Evolutionary conservation across 441 rosid genomes (phyloP).

Genomic region (Geranium incanum): DNA sequence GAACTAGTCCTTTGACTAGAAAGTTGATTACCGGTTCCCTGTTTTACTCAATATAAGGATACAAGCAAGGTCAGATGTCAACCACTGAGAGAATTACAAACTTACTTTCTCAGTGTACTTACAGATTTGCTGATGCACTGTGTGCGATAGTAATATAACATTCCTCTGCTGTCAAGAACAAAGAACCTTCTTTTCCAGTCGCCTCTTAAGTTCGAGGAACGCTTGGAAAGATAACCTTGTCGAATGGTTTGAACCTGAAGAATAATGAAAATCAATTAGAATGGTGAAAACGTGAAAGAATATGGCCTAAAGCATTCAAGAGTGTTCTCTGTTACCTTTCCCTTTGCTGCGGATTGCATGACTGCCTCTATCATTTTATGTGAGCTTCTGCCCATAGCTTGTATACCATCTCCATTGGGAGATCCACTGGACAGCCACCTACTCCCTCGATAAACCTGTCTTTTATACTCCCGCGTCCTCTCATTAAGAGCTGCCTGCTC

Average conservation of each 20-base stretch:
- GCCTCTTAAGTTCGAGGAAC: slow-evolving; percentile 91
- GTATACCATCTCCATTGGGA: slow-evolving; percentile 96
- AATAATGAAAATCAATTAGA: background rate
- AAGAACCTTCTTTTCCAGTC: slow-evolving; percentile 99
- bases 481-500: slow-evolving; percentile 94
- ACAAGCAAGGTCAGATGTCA: slow-evolving; percentile 5
- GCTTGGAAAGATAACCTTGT: slow-evolving; percentile 96
- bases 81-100: slow-evolving; percentile 16
- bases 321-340: slow-evolving; percentile 53
- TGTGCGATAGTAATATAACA: slow-evolving; percentile 94
- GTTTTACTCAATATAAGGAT: slow-evolving; percentile 11
- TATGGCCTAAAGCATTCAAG: slow-evolving; percentile 13
- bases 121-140: slow-evolving; percentile 85
- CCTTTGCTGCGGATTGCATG: slow-evolving; percentile 98
- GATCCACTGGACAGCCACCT: slow-evolving; percentile 82
- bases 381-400: slow-evolving; percentile 97
- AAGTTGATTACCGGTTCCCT: slow-evolving; percentile 75
- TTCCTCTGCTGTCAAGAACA: slow-evolving; percentile 97
- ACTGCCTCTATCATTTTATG: slow-evolving; percentile 99
- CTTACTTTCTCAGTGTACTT: slow-evolving; percentile 27
- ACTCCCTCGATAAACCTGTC: slow-evolving; percentile 97
- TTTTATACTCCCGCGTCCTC: slow-evolving; percentile 93
- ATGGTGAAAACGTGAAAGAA: slow-evolving; percentile 12
- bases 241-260: slow-evolving; percentile 92
- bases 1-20: slow-evolving; percentile 89